A percentile compares a stretch with the other conserved stretches of the same genome.
Evolutionary conservation across 768 basidiomycete species (phyloP).

Genomic region (Xerocomellus chrysenteron): DNA sequence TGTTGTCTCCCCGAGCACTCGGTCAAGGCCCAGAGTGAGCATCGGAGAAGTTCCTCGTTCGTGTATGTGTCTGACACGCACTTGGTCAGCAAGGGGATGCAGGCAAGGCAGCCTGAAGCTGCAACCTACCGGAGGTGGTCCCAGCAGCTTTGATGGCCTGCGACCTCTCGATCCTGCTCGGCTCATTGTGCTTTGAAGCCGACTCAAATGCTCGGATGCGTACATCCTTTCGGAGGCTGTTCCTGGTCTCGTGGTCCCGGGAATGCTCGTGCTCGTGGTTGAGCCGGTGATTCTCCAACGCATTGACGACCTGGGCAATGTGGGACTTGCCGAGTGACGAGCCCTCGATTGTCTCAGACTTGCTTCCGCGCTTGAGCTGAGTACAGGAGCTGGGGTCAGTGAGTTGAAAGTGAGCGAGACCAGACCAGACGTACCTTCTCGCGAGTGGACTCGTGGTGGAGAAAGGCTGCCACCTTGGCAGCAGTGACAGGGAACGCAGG

Average conservation of each 20-base stretch:
- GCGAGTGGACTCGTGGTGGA: constrained; percentile 29
- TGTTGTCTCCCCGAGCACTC: neutral
- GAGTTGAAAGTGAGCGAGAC: no score
- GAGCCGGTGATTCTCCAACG: constrained; percentile 26
- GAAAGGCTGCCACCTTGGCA: constrained; percentile 31
- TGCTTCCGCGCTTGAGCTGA: constrained; percentile 6
- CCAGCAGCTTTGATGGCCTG: neutral
- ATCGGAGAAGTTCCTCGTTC: neutral
- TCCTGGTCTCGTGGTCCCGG: neutral
- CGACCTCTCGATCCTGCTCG: neutral
- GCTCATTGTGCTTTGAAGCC: neutral
- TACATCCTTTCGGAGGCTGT: neutral
- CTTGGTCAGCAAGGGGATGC: neutral
- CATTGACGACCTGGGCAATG: constrained; percentile 31
- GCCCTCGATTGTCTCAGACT: constrained; percentile 15
- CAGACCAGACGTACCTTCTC: constrained; percentile 24
- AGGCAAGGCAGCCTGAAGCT: neutral
- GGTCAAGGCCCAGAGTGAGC: constrained; percentile 2
- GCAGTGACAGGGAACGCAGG: constrained; percentile 31
- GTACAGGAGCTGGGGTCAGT: neutral
- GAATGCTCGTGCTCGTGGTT: constrained; percentile 7
- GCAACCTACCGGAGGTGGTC: neutral
- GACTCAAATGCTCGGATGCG: neutral
- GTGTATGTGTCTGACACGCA: neutral
- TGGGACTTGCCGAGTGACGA: constrained; percentile 26